These are phyloP conservation scores for Diplodia intermedia DNA, from an alignment of 2,329 filamentous ascomycete genomes.

Conservation along the genomic window DNA sequence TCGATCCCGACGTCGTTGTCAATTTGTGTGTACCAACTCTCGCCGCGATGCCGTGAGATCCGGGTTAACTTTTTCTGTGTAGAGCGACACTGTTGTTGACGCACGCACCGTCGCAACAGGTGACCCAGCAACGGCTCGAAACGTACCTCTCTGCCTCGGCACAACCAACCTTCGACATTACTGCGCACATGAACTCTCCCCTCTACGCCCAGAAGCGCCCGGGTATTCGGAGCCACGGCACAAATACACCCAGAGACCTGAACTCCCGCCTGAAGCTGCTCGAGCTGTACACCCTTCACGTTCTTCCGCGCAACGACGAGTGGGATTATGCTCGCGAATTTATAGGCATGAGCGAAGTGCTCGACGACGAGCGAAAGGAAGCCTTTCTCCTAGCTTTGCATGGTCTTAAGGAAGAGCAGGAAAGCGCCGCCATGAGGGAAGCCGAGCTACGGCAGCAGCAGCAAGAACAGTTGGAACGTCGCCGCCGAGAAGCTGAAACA, in stretches of 20 bases:
- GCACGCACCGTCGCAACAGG: slow-evolving; percentile 81
- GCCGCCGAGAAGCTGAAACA: slow-evolving; percentile 52
- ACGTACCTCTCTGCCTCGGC: slow-evolving; percentile 82
- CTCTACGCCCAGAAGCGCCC: slow-evolving; percentile 43
- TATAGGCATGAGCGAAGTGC: slow-evolving; percentile 81
- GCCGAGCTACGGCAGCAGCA: slow-evolving; percentile 68
- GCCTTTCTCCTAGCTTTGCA: slow-evolving; percentile 87
- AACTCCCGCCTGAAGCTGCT: slow-evolving; percentile 88
- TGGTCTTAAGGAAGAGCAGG: slow-evolving; percentile 81
- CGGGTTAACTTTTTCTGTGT: slow-evolving; percentile 9
- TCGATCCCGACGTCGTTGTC: slow-evolving; percentile 93
- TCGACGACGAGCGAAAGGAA: slow-evolving; percentile 91
- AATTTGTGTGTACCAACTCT: slow-evolving; percentile 66
- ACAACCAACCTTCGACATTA: slow-evolving; percentile 74
- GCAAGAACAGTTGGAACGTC: slow-evolving; percentile 61
- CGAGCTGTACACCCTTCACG: slow-evolving; percentile 93
- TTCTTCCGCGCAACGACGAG: slow-evolving; percentile 90
- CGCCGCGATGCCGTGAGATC: not conserved
- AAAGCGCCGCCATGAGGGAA: slow-evolving; percentile 70
- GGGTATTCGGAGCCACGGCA: slow-evolving; percentile 61
- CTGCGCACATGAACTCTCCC: slow-evolving; percentile 64
- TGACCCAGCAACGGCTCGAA: slow-evolving; percentile 89
- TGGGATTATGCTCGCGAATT: slow-evolving; percentile 97
- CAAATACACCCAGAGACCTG: slow-evolving; percentile 83
- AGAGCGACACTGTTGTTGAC: slow-evolving; percentile 89